Percentiles rank a stretch among this genome's conserved stretches.
phyloP scores from a whole-genome alignment of 1,139 yeast species.

The Saccharomyces hybrid region DNA sequence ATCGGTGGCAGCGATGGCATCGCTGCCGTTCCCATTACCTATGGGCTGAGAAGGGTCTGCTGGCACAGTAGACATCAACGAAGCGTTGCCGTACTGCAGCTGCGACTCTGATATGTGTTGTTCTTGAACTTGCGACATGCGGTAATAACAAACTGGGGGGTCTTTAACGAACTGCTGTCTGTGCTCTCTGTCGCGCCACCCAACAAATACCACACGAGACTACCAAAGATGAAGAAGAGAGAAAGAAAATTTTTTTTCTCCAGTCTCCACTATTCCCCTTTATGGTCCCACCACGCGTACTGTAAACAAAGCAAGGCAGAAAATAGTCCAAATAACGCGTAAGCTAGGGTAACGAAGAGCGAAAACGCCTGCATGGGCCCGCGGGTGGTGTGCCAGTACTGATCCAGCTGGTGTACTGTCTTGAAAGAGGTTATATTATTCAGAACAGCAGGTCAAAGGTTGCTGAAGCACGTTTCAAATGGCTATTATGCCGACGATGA shows the following conservation, averaged over 20 bases:
- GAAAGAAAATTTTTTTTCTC: not conserved
- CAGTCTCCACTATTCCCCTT: not conserved
- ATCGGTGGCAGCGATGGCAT: constrained; percentile 1
- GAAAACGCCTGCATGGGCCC: no score
- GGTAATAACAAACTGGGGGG: not conserved
- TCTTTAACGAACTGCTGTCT: not conserved
- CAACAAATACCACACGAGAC: not conserved
- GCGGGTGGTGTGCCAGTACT: no score
- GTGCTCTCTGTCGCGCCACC: not conserved
- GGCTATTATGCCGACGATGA: not conserved
- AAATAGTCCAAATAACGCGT: not conserved
- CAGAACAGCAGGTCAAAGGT: no score
- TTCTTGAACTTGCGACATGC: constrained; percentile 14
- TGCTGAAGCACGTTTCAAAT: no score
- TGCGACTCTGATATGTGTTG: constrained; percentile 11
- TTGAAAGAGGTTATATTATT: no score
- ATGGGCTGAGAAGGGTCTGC: constrained; percentile 6
- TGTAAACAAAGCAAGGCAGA: not conserved
- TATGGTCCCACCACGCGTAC: constrained; percentile 1
- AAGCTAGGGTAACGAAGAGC: not conserved
- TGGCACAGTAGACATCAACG: constrained; percentile 15
- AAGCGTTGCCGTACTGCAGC: constrained; percentile 8
- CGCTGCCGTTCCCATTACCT: not conserved
- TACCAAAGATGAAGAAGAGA: not conserved
- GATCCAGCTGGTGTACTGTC: no score